These are phyloP conservation scores for Domatiomyces globalis DNA, from an alignment of 2,329 filamentous ascomycete genomes.

Conservation along the genomic window DNA sequence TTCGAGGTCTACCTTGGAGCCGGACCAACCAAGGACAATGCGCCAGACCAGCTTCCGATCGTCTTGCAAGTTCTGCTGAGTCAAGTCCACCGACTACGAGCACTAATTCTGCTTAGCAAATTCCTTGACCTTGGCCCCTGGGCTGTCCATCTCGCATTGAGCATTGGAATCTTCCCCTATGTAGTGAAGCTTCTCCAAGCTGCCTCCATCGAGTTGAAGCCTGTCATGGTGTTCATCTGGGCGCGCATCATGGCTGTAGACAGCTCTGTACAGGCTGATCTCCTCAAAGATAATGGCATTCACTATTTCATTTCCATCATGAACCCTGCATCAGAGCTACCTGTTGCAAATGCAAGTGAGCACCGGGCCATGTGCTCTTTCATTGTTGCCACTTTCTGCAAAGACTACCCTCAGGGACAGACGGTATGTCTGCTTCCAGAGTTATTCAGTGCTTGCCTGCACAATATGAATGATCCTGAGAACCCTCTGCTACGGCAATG, in stretches of 20 bases:
- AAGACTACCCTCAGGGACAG: constrained; percentile 81
- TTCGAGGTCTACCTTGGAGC: constrained; percentile 90
- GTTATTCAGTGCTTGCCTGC: constrained; percentile 57
- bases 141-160: constrained; percentile 95
- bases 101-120: constrained; percentile 77
- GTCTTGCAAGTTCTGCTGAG: constrained; percentile 91
- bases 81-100: constrained; percentile 82
- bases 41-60: constrained; percentile 88
- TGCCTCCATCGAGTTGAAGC: constrained; percentile 83
- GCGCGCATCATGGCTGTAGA: constrained; percentile 90
- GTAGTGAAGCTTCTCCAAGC: constrained; percentile 95
- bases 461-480: constrained; percentile 69
- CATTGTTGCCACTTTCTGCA: constrained; percentile 93
- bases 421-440: constrained; percentile 81
- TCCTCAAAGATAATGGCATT: constrained; percentile 94
- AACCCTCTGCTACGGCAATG: constrained; percentile 86
- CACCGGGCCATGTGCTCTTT: constrained; percentile 99
- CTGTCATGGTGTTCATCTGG: constrained; percentile 99
- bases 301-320: constrained; percentile 92
- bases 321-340: constrained; percentile 67
- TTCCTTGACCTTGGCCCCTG: constrained; percentile 93
- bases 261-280: constrained; percentile 78
- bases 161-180: constrained; percentile 97
- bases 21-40: constrained; percentile 68
- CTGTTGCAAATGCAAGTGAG: constrained; percentile 76